Conservation (phyloP, 257 asterid species). For the Verbena officinalis region DNA sequence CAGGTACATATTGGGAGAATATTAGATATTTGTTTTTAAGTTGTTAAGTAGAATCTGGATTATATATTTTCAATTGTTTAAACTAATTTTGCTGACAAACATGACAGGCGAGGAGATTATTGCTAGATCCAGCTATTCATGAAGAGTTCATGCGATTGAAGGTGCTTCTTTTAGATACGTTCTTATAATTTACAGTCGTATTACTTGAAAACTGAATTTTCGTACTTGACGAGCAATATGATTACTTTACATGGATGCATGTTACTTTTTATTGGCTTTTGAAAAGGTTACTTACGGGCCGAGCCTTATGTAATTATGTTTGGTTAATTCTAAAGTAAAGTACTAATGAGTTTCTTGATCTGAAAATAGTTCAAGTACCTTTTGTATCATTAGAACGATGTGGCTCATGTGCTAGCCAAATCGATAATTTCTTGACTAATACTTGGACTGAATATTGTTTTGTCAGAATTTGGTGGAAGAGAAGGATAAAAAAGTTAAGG, state of each 20-base stretch:
- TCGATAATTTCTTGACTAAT: constrained; percentile 22
- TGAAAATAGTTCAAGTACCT: not conserved
- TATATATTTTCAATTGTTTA: not conserved
- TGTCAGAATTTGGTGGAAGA: constrained; percentile 93
- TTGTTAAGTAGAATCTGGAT: constrained; percentile 4
- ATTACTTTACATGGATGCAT: not conserved
- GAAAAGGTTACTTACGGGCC: not conserved
- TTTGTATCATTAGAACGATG: not conserved
- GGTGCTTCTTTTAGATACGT: constrained; percentile 46
- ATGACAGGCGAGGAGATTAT: constrained; percentile 79
- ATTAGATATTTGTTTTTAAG: not conserved
- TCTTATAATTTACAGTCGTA: constrained; percentile 3
- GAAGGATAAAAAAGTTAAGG: constrained; percentile 92
- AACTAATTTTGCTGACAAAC: constrained; percentile 14
- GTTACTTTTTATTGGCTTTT: constrained; percentile 11
- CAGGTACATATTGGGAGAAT: constrained; percentile 56
- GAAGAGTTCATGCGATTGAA: constrained; percentile 93
- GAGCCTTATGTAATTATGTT: too few species aligned
- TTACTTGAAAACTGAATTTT: constrained; percentile 10
- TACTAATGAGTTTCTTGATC: not conserved
- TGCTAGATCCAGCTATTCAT: constrained; percentile 97
- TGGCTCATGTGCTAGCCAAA: too few species aligned
- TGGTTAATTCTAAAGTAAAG: too few species aligned
- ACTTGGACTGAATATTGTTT: constrained; percentile 21
- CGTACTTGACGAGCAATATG: not conserved